Conservation (phyloP, 1,284 basidiomycete genomes). For the Uromyces viciae-fabae region DNA sequence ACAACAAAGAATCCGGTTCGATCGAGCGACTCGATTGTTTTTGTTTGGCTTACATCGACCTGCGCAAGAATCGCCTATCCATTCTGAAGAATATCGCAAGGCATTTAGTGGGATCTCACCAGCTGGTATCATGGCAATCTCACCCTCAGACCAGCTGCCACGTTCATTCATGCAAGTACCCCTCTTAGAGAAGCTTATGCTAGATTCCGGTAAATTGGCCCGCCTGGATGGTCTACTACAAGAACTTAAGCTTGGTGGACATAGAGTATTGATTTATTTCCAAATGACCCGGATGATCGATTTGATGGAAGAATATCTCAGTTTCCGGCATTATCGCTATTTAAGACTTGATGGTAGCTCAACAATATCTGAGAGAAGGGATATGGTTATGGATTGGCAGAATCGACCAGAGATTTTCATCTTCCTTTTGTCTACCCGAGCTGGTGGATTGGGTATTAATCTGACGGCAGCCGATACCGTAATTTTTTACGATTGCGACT, state of each 20-base stretch:
- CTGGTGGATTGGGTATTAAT: constrained; percentile 97
- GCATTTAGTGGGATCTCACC: constrained; percentile 65
- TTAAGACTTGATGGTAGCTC: constrained; percentile 90
- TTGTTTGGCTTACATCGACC: constrained; percentile 79
- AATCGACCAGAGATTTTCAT: constrained; percentile 92
- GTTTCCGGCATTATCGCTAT: constrained; percentile 97
- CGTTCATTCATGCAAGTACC: constrained; percentile 84
- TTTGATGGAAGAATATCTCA: constrained; percentile 97
- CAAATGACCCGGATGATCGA: constrained; percentile 99
- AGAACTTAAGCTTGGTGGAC: constrained; percentile 86
- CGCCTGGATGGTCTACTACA: constrained; percentile 81
- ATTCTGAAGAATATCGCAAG: constrained; percentile 60
- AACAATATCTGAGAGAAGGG: constrained; percentile 89
- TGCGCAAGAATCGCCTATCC: constrained; percentile 64
- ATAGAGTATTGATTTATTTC: constrained; percentile 95
- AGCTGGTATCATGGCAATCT: constrained; percentile 67
- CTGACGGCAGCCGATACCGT: constrained; percentile 97
- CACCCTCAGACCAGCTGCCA: constrained; percentile 73
- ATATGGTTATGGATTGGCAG: constrained; percentile 99
- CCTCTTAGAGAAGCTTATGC: constrained; percentile 89
- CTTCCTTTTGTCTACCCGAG: constrained; percentile 91
- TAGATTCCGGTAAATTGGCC: constrained; percentile 94
- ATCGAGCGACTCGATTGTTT: constrained; percentile 67
- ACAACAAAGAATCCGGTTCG: constrained; percentile 61
- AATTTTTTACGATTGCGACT: constrained; percentile 97